Conservation (phyloP, 164 flowering plant species). For the Magnolia sinica region DNA sequence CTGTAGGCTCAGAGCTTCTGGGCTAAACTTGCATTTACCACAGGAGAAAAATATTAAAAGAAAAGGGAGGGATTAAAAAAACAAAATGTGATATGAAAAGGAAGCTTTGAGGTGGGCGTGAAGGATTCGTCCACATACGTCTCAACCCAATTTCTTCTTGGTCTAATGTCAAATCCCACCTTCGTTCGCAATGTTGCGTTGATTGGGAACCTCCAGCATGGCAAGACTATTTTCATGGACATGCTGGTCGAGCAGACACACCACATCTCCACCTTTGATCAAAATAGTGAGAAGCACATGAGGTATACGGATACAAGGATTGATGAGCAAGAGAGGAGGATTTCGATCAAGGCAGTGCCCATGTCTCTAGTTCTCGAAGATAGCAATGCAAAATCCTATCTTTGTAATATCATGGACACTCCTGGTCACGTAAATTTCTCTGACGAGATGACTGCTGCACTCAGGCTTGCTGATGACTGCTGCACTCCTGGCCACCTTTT, state of each 20-base stretch:
- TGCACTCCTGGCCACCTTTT: constrained; percentile 23
- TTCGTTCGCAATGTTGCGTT: constrained; percentile 93
- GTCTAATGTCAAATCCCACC: constrained; percentile 88
- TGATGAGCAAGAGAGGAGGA: constrained; percentile 97
- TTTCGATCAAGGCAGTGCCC: constrained; percentile 91
- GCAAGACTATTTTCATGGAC: constrained; percentile 96
- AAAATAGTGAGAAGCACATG: constrained; percentile 88
- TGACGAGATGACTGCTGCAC: constrained; percentile 98
- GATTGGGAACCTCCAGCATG: constrained; percentile 89
- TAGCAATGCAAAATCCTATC: constrained; percentile 82
- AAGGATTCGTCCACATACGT: constrained; percentile 91
- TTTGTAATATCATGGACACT: constrained; percentile 91
- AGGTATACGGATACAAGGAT: constrained; percentile 96
- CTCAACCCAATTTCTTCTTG: constrained; percentile 80
- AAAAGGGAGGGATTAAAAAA: no score
- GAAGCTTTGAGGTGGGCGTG: constrained; percentile 90
- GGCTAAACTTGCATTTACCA: no score
- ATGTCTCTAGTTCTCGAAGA: constrained; percentile 98
- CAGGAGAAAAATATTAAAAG: no score
- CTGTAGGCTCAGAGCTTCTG: no score
- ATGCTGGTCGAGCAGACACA: constrained; percentile 99
- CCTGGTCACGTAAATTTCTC: constrained; percentile 99
- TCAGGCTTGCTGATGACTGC: constrained; percentile 92
- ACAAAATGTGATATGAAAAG: no score
- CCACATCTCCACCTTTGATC: constrained; percentile 76